phyloP scores from a whole-genome alignment of 257 asterid genomes.

The Coffea eugenioides region DNA sequence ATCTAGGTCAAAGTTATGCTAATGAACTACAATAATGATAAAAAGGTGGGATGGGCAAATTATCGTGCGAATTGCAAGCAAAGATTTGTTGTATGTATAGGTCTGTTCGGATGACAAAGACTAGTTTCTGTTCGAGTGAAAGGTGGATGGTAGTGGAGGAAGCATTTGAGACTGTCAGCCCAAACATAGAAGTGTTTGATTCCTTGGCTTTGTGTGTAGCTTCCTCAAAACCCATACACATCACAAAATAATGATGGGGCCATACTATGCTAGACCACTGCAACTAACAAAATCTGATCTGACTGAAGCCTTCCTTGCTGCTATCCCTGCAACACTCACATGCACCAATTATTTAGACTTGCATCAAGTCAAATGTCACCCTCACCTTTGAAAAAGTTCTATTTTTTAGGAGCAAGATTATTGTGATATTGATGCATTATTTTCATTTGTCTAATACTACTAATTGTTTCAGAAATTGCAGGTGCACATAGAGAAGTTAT shows the following conservation, averaged over 20 bases:
- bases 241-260: constrained; percentile 1
- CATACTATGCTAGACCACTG: constrained; percentile 5
- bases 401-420: too few species aligned
- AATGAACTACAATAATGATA: neutral
- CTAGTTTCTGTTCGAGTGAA: constrained; percentile 31
- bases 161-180: constrained; percentile 47
- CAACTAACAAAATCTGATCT: constrained; percentile 30
- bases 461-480: too few species aligned
- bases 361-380: constrained; percentile 16
- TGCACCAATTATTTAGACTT: constrained; percentile 36
- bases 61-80: neutral
- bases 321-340: constrained; percentile 46
- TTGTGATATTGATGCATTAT: neutral
- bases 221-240: constrained; percentile 7
- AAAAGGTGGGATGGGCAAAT: neutral
- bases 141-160: constrained; percentile 35
- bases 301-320: constrained; percentile 35
- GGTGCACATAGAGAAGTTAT: neutral
- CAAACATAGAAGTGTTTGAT: constrained; percentile 37
- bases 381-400: neutral
- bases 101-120: neutral
- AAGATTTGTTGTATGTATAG: neutral
- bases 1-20: neutral
- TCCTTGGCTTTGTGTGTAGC: constrained; percentile 29
- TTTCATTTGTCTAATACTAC: neutral